Evolutionary conservation across 2,329 filamentous ascomycete species (phyloP), one percentile per base, ranked within the genome.

Genomic region (Westerdykella ornata): DNA sequence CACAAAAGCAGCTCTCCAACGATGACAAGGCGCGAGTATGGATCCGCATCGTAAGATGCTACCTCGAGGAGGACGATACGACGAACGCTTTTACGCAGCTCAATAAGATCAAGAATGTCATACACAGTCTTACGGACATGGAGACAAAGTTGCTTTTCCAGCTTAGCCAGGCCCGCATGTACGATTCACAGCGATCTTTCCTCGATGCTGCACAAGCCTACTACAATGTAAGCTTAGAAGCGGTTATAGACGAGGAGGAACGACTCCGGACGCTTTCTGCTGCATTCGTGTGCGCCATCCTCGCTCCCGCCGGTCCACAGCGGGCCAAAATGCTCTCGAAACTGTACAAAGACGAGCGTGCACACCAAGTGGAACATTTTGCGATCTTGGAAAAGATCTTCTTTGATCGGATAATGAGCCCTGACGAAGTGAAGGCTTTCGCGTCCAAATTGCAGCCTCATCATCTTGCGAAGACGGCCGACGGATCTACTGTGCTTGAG

Each of bases 381-480:
- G 74, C 80, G 37, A 96, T 98, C 40, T 72, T 98, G 12, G 92
- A 97, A 72, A 97, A 97, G 73, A 97, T 98, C 80, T 95, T 94
- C 66, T 75, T 97, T 37, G 88, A 97, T 66, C 80, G 89, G 5
- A 73, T 98, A 3, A 74, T 98, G 37, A 78, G 80, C 1, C 80
- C 84, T 0, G 77, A 74, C n/a, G 92, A 98, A 68, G 88, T 96
- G 32, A 80, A 82, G 29, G 82, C 85, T 41, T 98, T 98, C 60
- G 84, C 89, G 0, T 74, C 84, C 53, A 82, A 81, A 38, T 74
- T 98, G 37, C 77, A 81, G 42, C 84, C 86, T 16, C 92, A 98
- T 67, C 92, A 98, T 68, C 80, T 96, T 2, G 92, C 92, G 17
- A 82, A 80, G 48, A 96, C 88, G 0, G 77, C 86, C 0, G 92